Conservation (phyloP, 176 grass and related monocot genomes). For the Ensete glaucum region DNA sequence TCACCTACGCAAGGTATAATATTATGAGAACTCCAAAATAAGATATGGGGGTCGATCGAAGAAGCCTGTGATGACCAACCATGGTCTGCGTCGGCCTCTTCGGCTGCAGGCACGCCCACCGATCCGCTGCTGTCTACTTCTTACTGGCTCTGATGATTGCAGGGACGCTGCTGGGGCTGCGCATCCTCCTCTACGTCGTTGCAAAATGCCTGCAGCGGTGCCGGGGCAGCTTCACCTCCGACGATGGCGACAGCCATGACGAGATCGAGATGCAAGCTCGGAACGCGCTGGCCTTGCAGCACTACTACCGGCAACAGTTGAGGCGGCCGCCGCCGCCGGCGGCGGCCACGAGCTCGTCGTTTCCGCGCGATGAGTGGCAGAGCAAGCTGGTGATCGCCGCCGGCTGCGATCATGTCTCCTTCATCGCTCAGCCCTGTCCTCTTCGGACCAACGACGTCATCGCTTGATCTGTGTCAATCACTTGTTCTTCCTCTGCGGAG, state of each 20-base stretch:
- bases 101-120: constrained; percentile 16
- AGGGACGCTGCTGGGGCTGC: constrained; percentile 10
- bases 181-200: constrained; percentile 18
- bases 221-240: not conserved
- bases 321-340: not conserved
- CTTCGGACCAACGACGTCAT: constrained; percentile 1
- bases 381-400: constrained; percentile 39
- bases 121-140: constrained; percentile 16
- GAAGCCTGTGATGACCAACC: too few relatives aligned
- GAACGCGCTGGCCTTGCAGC: not conserved
- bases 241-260: not conserved
- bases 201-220: not conserved
- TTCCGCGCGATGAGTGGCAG: constrained; percentile 16
- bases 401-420: constrained; percentile 25
- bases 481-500: too few relatives aligned
- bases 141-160: constrained; percentile 17
- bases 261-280: constrained; percentile 20
- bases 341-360: not conserved
- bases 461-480: too few relatives aligned
- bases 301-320: constrained; percentile 8
- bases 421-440: constrained; percentile 35
- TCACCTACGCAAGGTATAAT: constrained; percentile 6
- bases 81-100: constrained; percentile 23
- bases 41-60: not conserved
- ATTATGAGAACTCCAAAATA: not conserved